A percentile compares a stretch with the other conserved stretches of the same genome.
Evolutionary conservation across 2,329 filamentous ascomycete species (phyloP).

Genomic region (Diatrype stigma): DNA sequence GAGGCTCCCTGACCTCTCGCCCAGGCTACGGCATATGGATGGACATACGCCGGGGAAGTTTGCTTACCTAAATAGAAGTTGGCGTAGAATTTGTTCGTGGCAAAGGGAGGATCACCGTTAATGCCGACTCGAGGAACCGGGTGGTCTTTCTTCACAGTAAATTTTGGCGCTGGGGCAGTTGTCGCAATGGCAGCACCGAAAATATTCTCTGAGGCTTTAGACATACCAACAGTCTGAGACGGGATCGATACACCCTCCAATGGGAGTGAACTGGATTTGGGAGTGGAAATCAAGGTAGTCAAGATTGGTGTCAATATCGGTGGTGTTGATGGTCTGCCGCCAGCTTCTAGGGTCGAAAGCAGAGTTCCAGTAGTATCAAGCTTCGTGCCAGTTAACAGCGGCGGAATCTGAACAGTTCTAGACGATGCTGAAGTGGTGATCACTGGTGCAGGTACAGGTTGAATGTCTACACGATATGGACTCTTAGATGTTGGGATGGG

Average conservation of each 20-base stretch:
- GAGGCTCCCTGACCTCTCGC: slow-evolving; percentile 58
- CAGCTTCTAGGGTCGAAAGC: slow-evolving; percentile 27
- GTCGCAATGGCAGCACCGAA: slow-evolving; percentile 53
- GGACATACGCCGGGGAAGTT: slow-evolving; percentile 64
- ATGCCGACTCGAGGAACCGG: slow-evolving; percentile 54
- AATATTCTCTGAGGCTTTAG: slow-evolving; percentile 38
- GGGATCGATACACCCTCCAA: slow-evolving; percentile 9
- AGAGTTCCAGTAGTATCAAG: slow-evolving; percentile 31
- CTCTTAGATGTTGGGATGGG: slow-evolving; percentile 7
- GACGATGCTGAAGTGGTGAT: slow-evolving; percentile 26
- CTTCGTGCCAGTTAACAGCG: slow-evolving; percentile 19
- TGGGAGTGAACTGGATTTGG: slow-evolving; percentile 30
- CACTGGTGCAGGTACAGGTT: slow-evolving; percentile 22
- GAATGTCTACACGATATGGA: slow-evolving; percentile 18
- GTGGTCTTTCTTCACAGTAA: slow-evolving; percentile 49
- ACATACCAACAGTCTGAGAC: slow-evolving; percentile 19
- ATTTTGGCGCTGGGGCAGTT: slow-evolving; percentile 43
- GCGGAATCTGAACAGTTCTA: slow-evolving; percentile 31
- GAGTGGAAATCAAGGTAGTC: slow-evolving; percentile 31
- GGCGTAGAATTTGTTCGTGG: slow-evolving; percentile 78
- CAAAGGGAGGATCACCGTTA: slow-evolving; percentile 44
- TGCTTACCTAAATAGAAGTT: slow-evolving; percentile 78
- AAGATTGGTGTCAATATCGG: slow-evolving; percentile 30
- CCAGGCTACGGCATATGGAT: slow-evolving; percentile 71
- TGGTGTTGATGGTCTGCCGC: slow-evolving; percentile 14